A percentile compares a stretch with the other conserved stretches of the same genome.
Evolutionary conservation across 108 stramenopile species (phyloP).

Genomic region (Nitzschia palea): DNA sequence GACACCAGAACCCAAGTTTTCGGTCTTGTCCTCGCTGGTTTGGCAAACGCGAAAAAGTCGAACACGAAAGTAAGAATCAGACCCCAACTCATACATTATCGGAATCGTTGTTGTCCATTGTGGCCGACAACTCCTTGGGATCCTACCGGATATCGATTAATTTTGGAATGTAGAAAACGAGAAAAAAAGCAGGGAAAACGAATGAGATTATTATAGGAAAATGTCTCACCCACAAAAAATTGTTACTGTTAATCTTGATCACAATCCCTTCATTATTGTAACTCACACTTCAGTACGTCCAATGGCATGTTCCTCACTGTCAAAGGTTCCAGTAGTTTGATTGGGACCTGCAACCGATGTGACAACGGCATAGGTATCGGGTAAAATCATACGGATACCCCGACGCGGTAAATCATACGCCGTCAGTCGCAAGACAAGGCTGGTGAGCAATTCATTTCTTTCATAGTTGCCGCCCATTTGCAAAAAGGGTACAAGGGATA

Average conservation of each 20-base stretch:
- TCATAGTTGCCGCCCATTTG: too few relatives aligned
- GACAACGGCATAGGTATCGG: conserved; percentile 20
- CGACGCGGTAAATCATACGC: conserved; percentile 22
- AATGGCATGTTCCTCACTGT: background rate
- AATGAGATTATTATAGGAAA: too few relatives aligned
- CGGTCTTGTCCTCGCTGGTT: background rate
- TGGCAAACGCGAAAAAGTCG: conserved; percentile 8
- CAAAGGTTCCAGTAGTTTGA: too few relatives aligned
- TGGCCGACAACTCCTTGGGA: conserved; percentile 29
- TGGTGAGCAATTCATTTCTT: background rate
- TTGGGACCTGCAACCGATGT: conserved; percentile 9
- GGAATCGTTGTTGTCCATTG: conserved; percentile 48
- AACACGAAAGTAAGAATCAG: conserved; percentile 41
- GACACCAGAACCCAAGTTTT: conserved; percentile 38
- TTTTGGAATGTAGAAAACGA: too few relatives aligned
- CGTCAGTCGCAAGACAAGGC: conserved; percentile 1
- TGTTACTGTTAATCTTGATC: too few relatives aligned
- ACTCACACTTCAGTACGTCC: conserved; percentile 12
- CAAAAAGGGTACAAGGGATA: too few relatives aligned
- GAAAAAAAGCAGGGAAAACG: too few relatives aligned
- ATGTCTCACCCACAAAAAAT: too few relatives aligned
- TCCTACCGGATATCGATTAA: too few relatives aligned
- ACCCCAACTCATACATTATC: conserved; percentile 52
- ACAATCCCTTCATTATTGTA: too few relatives aligned
- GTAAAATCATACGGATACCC: conserved; percentile 7